Evolutionary conservation across 257 asterid species (phyloP).

Genomic region (Anisodus acutangulus): DNA sequence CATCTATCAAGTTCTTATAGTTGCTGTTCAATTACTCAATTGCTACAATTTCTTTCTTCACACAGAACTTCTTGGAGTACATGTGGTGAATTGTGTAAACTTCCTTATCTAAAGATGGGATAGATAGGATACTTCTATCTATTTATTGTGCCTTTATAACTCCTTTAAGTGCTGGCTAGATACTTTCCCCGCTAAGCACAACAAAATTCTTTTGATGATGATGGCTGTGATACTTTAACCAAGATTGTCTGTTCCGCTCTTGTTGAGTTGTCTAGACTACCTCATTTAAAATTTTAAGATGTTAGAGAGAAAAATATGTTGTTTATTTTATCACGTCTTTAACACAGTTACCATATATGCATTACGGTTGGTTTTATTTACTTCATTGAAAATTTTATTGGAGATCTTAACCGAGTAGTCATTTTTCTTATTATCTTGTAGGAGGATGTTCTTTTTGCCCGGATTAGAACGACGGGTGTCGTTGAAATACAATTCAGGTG

Average conservation of each 20-base stretch:
- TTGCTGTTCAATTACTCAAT: conserved; percentile 2
- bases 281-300: background rate
- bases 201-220: conserved; percentile 9
- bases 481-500: conserved; percentile 99
- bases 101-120: conserved; percentile 1
- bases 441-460: conserved; percentile 98
- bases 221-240: background rate
- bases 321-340: background rate
- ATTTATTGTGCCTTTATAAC: conserved; percentile 5
- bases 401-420: conserved; percentile 27
- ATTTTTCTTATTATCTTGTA: conserved; percentile 46
- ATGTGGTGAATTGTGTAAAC: background rate
- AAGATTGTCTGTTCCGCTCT: background rate
- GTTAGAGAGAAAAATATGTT: background rate
- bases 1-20: conserved; percentile 16
- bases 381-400: background rate
- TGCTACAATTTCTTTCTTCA: conserved; percentile 20
- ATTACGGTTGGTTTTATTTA: background rate
- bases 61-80: background rate
- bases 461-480: conserved; percentile 98
- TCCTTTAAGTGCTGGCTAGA: conserved; percentile 1
- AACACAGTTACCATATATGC: background rate
- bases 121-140: background rate
- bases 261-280: conserved; percentile 9
- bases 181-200: conserved; percentile 6